phyloP scores from a whole-genome alignment of 2,329 filamentous ascomycete genomes.

The Aureobasidium sp. region DNA sequence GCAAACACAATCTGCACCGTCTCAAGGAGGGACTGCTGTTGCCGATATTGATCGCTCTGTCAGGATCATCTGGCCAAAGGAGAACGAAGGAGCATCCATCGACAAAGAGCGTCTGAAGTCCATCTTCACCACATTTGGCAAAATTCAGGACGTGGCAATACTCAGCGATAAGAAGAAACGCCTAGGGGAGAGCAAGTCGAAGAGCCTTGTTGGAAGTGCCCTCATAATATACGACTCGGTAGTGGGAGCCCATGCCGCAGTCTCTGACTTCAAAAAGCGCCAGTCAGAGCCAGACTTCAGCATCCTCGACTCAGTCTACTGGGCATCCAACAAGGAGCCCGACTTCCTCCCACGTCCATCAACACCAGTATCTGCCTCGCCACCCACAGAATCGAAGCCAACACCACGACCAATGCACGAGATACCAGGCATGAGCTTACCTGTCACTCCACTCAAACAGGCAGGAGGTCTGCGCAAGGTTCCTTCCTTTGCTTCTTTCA shows the following conservation, averaged over 20 bases:
- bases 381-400: neutral
- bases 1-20: neutral
- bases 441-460: slow-evolving; percentile 23
- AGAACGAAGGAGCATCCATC: slow-evolving; percentile 36
- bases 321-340: slow-evolving; percentile 44
- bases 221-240: slow-evolving; percentile 51
- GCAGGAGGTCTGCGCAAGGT: slow-evolving; percentile 28
- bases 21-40: slow-evolving; percentile 27
- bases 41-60: slow-evolving; percentile 50
- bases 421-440: slow-evolving; percentile 17
- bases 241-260: slow-evolving; percentile 49
- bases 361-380: neutral
- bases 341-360: slow-evolving; percentile 29
- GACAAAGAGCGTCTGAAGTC: slow-evolving; percentile 39
- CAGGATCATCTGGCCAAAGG: slow-evolving; percentile 48
- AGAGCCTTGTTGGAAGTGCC: slow-evolving; percentile 44
- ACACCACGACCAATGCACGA: neutral
- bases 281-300: slow-evolving; percentile 32
- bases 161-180: slow-evolving; percentile 48
- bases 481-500: slow-evolving; percentile 37
- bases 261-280: slow-evolving; percentile 40
- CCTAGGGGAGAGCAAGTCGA: slow-evolving; percentile 41
- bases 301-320: slow-evolving; percentile 44
- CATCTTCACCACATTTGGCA: slow-evolving; percentile 48
- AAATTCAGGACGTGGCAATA: slow-evolving; percentile 46